Conservation (phyloP, 148 eudicot species). For the Rhododendron vialii region DNA sequence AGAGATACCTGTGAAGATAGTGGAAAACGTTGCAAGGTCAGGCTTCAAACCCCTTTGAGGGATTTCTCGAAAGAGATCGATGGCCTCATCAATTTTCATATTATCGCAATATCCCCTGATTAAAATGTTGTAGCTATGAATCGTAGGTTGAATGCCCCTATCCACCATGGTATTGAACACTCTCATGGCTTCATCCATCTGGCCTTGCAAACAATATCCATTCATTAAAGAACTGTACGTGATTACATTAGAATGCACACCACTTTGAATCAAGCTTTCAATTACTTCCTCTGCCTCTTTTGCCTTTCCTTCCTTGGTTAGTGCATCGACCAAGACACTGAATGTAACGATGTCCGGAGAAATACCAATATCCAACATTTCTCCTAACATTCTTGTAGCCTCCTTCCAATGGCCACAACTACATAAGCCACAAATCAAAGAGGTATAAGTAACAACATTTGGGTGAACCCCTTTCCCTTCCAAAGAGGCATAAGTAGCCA, state of each 20-base stretch:
- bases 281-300: not conserved
- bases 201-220: not conserved
- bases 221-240: not conserved
- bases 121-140: not conserved
- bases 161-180: not conserved
- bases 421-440: slow-evolving; percentile 12
- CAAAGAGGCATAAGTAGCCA: slow-evolving; percentile 3
- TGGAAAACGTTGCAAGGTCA: too few relatives aligned
- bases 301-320: not conserved
- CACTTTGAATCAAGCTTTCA: slow-evolving; percentile 4
- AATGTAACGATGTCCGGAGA: not conserved
- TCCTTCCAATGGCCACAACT: not conserved
- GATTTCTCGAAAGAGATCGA: not conserved
- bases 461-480: not conserved
- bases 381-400: not conserved
- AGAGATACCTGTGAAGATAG: too few relatives aligned
- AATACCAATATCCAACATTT: not conserved
- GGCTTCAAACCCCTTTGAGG: too few relatives aligned
- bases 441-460: not conserved
- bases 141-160: not conserved
- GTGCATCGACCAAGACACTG: not conserved
- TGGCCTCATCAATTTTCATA: slow-evolving; percentile 5
- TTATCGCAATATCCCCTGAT: slow-evolving; percentile 6
- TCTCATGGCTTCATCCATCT: not conserved
- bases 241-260: not conserved